phyloP scores from a whole-genome alignment of 2,329 filamentous ascomycete genomes.

The Bimuria novae-zelandiae region DNA sequence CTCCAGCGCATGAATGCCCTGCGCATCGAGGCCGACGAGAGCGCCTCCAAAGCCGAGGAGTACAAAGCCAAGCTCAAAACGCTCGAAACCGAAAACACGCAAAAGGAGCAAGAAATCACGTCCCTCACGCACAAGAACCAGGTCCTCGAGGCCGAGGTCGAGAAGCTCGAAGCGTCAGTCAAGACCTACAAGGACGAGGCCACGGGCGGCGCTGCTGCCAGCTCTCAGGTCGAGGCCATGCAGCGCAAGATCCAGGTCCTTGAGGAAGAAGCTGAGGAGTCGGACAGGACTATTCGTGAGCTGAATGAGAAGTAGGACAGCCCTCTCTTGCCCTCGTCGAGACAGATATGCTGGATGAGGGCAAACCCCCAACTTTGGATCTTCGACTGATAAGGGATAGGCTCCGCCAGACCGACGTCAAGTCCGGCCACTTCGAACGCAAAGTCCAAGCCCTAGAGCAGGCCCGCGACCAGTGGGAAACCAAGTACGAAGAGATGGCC shows the following conservation, averaged over 20 bases:
- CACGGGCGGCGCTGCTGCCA: slow-evolving; percentile 79
- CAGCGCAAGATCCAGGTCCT: slow-evolving; percentile 92
- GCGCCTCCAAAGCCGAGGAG: slow-evolving; percentile 80
- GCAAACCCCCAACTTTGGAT: background rate
- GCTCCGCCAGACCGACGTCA: slow-evolving; percentile 98
- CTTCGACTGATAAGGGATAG: slow-evolving; percentile 54
- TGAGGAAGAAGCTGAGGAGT: slow-evolving; percentile 96
- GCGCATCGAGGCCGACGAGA: slow-evolving; percentile 90
- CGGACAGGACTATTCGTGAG: slow-evolving; percentile 94
- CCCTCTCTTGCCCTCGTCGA: background rate
- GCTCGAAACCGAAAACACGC: slow-evolving; percentile 91
- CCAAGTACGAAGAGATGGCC: slow-evolving; percentile 96
- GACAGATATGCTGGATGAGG: background rate
- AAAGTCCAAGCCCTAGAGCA: slow-evolving; percentile 97
- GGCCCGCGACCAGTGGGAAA: slow-evolving; percentile 91
- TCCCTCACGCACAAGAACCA: slow-evolving; percentile 95
- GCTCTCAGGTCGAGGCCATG: slow-evolving; percentile 88
- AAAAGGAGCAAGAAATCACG: slow-evolving; percentile 98
- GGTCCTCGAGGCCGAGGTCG: slow-evolving; percentile 85
- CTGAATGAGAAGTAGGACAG: slow-evolving; percentile 90
- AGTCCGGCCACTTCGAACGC: slow-evolving; percentile 98
- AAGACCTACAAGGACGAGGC: slow-evolving; percentile 87
- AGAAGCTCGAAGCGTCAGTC: slow-evolving; percentile 84
- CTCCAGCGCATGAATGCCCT: slow-evolving; percentile 90
- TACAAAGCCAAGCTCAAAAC: slow-evolving; percentile 83